Base-by-base conservation (phyloP, 2,329 filamentous ascomycete genomes). In the Curvularia sp. region DNA sequence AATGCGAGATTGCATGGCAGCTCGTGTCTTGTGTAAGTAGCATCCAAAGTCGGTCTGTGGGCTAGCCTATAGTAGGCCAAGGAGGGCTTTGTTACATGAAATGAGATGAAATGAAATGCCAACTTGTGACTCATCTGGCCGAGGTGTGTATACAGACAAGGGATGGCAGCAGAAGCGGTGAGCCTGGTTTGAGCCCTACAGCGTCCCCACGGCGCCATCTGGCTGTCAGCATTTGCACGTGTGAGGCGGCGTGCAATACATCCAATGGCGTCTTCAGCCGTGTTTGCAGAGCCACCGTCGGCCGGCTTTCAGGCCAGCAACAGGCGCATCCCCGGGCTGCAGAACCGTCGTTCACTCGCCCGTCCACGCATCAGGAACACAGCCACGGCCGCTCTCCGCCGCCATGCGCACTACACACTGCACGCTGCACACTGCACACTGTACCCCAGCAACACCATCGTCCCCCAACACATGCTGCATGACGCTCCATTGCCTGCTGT, bases 351-450 rank as follows among this genome's bases (percentile, higher is more conserved):
- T 60, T 61, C 53, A 42, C 51, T 57, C 53, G 48, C 42, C 25
- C 13, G 43, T 23, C 34, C 30, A 47, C 27, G 34, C 36, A 55
- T 32, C 41, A 43, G 34, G 45, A 34, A 60, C 62, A 64, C 66
- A 61, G 68, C 65, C 66, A 65, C 63, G 59, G 32, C 25, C n/a
- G 13, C 36, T 47, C n/a, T 52, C 62, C 59, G 65, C 65, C 60
- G 64, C 56, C n/a, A 49, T 61, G 50, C 47, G 45, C 47, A 23
- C 38, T 18, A 27, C 5, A 30, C 39, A n/a, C n/a, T n/a, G n/a
- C n/a, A n/a, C n/a, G n/a, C n/a, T n/a, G n/a, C n/a, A n/a, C n/a
- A n/a, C n/a, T n/a, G 50, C 47, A 49, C 47, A 23, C 38, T 18
- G 38, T 3, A 30, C 39, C 32, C 51, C 39, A 46, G 45, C 49